phyloP scores from a whole-genome alignment of 345 rosid genomes.

The Xanthoceras sorbifolium region DNA sequence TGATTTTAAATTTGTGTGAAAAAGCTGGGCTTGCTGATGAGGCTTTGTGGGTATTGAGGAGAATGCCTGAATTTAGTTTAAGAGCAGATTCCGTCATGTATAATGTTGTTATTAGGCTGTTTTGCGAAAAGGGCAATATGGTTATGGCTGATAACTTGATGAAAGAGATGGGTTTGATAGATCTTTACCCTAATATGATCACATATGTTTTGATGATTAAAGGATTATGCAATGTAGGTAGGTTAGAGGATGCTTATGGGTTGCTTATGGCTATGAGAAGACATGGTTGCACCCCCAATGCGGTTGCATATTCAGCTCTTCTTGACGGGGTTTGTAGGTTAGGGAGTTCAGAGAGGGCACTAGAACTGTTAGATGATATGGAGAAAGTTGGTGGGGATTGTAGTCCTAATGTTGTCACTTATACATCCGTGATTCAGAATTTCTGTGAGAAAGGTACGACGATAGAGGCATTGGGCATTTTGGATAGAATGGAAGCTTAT shows the following conservation, averaged over 20 bases:
- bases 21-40: constrained; percentile 63
- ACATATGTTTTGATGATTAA: constrained; percentile 64
- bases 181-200: constrained; percentile 65
- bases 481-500: constrained; percentile 67
- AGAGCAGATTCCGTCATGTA: constrained; percentile 52
- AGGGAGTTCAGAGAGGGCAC: constrained; percentile 52
- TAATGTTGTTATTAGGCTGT: constrained; percentile 67
- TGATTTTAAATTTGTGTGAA: constrained; percentile 65
- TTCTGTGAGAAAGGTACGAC: constrained; percentile 56
- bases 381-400: constrained; percentile 63
- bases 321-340: constrained; percentile 65
- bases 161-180: constrained; percentile 68
- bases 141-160: constrained; percentile 53
- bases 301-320: constrained; percentile 63
- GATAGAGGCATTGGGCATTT: constrained; percentile 55
- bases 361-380: constrained; percentile 67
- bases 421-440: constrained; percentile 63
- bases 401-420: constrained; percentile 66
- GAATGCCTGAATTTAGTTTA: constrained; percentile 58
- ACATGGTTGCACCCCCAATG: constrained; percentile 59
- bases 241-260: constrained; percentile 62
- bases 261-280: constrained; percentile 54
- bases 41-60: constrained; percentile 69
- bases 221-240: constrained; percentile 63
- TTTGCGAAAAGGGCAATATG: constrained; percentile 66